Evolutionary conservation across 2,329 filamentous ascomycete genomes (phyloP).

Genomic region (Ophiobolus disseminans): DNA sequence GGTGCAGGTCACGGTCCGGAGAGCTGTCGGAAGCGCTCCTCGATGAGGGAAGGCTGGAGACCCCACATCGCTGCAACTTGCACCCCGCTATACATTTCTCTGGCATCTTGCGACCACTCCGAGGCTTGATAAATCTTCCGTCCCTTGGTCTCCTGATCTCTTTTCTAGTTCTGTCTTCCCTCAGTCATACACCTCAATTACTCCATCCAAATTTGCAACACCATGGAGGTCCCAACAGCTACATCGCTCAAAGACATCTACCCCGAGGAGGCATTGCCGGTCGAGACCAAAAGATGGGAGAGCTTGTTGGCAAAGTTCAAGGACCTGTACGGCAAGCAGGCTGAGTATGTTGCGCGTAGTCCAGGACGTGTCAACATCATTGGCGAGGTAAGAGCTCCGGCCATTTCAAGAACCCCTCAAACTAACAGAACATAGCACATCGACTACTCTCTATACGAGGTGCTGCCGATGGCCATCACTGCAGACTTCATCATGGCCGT

Average conservation of each 20-base stretch:
- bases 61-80: constrained; percentile 29
- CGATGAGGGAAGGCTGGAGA: constrained; percentile 27
- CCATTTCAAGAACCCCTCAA: background rate
- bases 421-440: constrained; percentile 70
- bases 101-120: constrained; percentile 27
- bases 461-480: constrained; percentile 93
- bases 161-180: constrained; percentile 8
- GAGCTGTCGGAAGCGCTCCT: constrained; percentile 25
- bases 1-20: constrained; percentile 19
- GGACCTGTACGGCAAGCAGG: constrained; percentile 69
- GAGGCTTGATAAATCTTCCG: constrained; percentile 15
- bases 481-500: constrained; percentile 91
- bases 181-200: background rate
- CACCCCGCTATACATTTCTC: constrained; percentile 27
- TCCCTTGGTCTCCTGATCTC: constrained; percentile 1
- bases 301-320: constrained; percentile 75
- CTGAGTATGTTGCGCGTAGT: constrained; percentile 85
- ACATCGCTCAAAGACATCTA: constrained; percentile 83
- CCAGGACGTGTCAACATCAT: constrained; percentile 98
- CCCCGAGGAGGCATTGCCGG: constrained; percentile 71
- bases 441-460: constrained; percentile 96
- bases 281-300: constrained; percentile 78
- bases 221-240: constrained; percentile 72
- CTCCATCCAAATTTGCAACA: background rate
- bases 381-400: constrained; percentile 66